phyloP scores from a whole-genome alignment of 129 eudicot species.

The Flaveria sonorensis region DNA sequence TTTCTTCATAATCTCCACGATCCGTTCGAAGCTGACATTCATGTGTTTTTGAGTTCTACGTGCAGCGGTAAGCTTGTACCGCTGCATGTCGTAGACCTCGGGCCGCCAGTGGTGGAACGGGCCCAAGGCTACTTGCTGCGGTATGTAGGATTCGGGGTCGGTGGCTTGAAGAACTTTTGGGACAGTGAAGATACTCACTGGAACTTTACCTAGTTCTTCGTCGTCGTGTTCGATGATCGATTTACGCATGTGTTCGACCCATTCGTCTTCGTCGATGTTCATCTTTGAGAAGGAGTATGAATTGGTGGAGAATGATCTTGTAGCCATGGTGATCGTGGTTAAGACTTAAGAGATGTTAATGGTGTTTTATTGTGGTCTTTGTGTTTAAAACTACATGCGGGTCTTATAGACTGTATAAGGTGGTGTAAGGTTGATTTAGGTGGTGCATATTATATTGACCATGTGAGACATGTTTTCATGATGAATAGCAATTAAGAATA shows the following conservation, averaged over 20 bases:
- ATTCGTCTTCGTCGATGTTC: constrained; percentile 28
- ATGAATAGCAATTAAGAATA: background rate
- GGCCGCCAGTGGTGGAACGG: constrained; percentile 56
- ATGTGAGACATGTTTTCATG: background rate
- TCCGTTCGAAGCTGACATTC: constrained; percentile 16
- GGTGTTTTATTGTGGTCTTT: background rate
- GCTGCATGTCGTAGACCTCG: constrained; percentile 57
- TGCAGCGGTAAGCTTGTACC: constrained; percentile 53
- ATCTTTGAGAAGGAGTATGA: constrained; percentile 28
- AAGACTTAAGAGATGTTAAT: background rate
- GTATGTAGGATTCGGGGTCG: constrained; percentile 48
- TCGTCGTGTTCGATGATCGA: constrained; percentile 24
- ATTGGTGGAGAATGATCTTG: constrained; percentile 18
- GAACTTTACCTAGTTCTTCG: constrained; percentile 32
- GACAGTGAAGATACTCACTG: constrained; percentile 48
- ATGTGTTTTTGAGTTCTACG: constrained; percentile 28
- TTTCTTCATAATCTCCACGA: constrained; percentile 36
- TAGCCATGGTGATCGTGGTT: constrained; percentile 8
- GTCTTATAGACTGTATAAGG: constrained; percentile 6
- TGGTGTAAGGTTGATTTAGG: constrained; percentile 1
- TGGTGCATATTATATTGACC: background rate
- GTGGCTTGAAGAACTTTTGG: constrained; percentile 44
- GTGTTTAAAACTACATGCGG: background rate
- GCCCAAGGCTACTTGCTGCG: constrained; percentile 57
- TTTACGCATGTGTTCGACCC: constrained; percentile 39